Conservation (phyloP, 1,284 basidiomycete species). For the Moniliella sp. region DNA sequence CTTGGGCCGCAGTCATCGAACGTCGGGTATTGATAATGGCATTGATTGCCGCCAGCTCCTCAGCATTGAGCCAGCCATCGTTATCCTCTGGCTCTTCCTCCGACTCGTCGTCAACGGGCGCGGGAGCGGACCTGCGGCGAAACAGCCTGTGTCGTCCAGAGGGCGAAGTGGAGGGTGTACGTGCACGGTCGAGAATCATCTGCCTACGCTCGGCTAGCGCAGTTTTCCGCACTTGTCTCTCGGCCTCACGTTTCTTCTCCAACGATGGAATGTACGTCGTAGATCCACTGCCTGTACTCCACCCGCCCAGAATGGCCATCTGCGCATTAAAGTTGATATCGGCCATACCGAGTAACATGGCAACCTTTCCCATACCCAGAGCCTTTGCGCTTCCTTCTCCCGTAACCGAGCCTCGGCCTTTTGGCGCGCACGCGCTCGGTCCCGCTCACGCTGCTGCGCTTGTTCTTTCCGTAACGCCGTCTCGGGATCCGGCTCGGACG, state of each 20-base stretch:
- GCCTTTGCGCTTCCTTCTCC: too few relatives aligned
- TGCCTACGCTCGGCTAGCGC: too few relatives aligned
- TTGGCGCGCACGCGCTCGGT: slow-evolving; percentile 5
- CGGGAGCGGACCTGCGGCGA: too few relatives aligned
- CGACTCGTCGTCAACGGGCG: too few relatives aligned
- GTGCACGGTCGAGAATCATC: too few relatives aligned
- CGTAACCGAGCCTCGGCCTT: slow-evolving; percentile 5
- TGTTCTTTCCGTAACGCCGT: too few relatives aligned
- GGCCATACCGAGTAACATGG: slow-evolving; percentile 16
- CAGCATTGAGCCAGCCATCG: slow-evolving; percentile 20
- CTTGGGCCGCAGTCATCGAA: slow-evolving; percentile 27
- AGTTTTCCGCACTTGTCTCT: too few relatives aligned
- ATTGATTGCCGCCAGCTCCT: slow-evolving; percentile 28
- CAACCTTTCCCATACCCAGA: slow-evolving; percentile 26
- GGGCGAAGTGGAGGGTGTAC: too few relatives aligned
- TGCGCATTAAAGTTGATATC: slow-evolving; percentile 24
- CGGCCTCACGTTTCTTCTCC: slow-evolving; percentile 3
- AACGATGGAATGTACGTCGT: too few relatives aligned
- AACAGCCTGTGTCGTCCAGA: too few relatives aligned
- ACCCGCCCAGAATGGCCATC: slow-evolving; percentile 21
- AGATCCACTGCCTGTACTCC: slow-evolving; percentile 16
- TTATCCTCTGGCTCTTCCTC: too few relatives aligned
- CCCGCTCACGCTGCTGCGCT: slow-evolving; percentile 6
- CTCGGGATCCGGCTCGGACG: too few relatives aligned
- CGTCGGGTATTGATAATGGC: slow-evolving; percentile 32